Percentiles rank a stretch among this genome's conserved stretches.
phyloP scores from a whole-genome alignment of 768 basidiomycete genomes.

The Psilocybe subaeruginosa region DNA sequence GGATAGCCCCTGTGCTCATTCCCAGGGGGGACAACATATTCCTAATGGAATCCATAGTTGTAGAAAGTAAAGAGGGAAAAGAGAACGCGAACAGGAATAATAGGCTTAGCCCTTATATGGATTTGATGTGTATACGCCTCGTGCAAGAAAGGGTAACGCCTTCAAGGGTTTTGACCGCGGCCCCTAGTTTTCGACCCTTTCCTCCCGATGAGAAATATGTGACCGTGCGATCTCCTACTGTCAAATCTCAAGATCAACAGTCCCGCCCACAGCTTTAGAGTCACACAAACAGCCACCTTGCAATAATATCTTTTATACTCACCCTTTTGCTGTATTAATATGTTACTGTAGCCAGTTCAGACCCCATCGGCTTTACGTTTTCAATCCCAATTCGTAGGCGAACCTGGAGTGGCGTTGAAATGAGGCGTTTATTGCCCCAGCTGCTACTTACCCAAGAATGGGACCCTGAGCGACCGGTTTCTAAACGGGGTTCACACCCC shows the following conservation, averaged over 20 bases:
- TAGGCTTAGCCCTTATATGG: slow-evolving; percentile 48
- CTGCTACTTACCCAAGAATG: slow-evolving; percentile 8
- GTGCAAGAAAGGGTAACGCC: slow-evolving; percentile 38
- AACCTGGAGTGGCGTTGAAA: slow-evolving; percentile 20
- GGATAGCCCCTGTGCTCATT: slow-evolving; percentile 68
- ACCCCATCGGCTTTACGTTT: slow-evolving; percentile 12
- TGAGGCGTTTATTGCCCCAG: slow-evolving; percentile 13
- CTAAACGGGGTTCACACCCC: slow-evolving; percentile 15
- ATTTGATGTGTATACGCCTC: slow-evolving; percentile 38
- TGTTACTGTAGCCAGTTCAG: neutral
- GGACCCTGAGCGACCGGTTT: slow-evolving; percentile 17
- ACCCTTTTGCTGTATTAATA: neutral
- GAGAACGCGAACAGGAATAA: slow-evolving; percentile 33
- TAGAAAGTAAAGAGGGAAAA: slow-evolving; percentile 32
- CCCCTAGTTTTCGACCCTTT: slow-evolving; percentile 18
- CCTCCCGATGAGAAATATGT: slow-evolving; percentile 24
- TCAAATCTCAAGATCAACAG: slow-evolving; percentile 19
- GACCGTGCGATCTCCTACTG: slow-evolving; percentile 22
- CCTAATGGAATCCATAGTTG: slow-evolving; percentile 70
- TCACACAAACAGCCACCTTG: slow-evolving; percentile 6
- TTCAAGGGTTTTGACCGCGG: slow-evolving; percentile 28
- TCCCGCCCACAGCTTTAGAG: slow-evolving; percentile 13
- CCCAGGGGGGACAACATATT: slow-evolving; percentile 72
- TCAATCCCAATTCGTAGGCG: neutral
- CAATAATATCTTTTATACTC: neutral